Evolutionary conservation across 768 basidiomycete genomes (phyloP), one percentile per base, ranked within the genome.

Genomic region (Stropharia rugosoannulata): DNA sequence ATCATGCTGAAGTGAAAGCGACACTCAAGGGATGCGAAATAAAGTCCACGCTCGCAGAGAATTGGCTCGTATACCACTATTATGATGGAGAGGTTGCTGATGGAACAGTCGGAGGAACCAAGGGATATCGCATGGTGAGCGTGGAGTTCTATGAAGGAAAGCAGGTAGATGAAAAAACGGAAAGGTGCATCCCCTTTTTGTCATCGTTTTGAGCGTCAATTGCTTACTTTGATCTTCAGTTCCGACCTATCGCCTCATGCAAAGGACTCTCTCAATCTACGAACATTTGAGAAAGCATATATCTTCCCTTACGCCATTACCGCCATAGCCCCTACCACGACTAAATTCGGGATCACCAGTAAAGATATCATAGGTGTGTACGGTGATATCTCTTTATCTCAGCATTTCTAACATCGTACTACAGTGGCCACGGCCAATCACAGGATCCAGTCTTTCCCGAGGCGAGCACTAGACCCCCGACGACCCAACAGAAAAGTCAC

Each of bases 21-120:
- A 58, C 58, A 2, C 27, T 35, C 58, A 50, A 72, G 66, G 73
- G 64, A 5, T 91, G 92, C 68, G 81, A 88, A 59, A 73, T 96
- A 15, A 82, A 88, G 61, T 83, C 84, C 16, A 71, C 75, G 2
- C 73, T 98, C 51, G 78, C 81, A 19, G 95, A 98, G 72, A 97
- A 98, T 67, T 97, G 95, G 95, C 68, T 98, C 42, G 88, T 94
- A 7, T 96, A 94, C 71, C 79, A 88, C 55, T 95, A 91, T 66
- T 93, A 86, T 66, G 87, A 92, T 49, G 80, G 76, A 11, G 79
- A 82, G 18, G 69, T 73, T 41, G 71, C 65, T 36, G 77, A 74
- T 27, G 60, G 68, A 1, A 80, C 69, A 40, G 72, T 69, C 19
- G 78, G 77, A 19, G 62, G 68, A 4, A 80, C 84, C 2, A 90